Base-by-base conservation (phyloP, 306 rosid species). In the Quercus dentata region DNA sequence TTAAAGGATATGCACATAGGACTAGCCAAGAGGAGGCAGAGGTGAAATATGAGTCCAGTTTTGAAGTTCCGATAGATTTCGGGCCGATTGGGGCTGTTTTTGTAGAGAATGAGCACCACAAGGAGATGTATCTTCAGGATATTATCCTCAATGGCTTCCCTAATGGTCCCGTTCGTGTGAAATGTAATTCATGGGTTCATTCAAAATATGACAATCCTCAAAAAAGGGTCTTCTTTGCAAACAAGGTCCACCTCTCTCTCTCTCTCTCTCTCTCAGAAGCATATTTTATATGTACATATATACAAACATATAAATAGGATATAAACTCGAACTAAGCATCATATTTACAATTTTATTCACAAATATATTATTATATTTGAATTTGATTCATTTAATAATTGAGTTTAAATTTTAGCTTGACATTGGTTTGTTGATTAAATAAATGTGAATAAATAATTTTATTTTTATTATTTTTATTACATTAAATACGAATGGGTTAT, bases 151-250 rank as follows among this genome's bases (percentile, higher is more conserved):
- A 79, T 7, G 96, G 92, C 61, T 81, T 90, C 28, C 58, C 78
- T 17, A 38, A 56, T 30, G 91, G 89, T 30, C 83, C 94, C 3
- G 2, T 89, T 1, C 75, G 28, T 12, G 1, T 91, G 20, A 59
- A 79, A 19, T 92, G 97, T 56, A 41, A 84, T 18, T 94, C 97
- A 0, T 94, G 98, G 98, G 72, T 94, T 35, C 97, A 89, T 41
- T 86, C 97, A 59, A 90, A 92, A 83, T 17, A 17, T 25, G 85
- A 89, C 35, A 54, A 79, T 80, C 92, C 93, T 18, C 75, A 14
- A 0, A 89, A 85, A 51, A 87, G 97, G 49, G 86, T 89, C 3
- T 88, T 92, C 87, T 94, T 92, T 87, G 30, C 91, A 30, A 79
- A 83, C 85, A 85, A 92, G 98, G 98, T 89, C 20, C 1, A 18